Evolutionary conservation across 192 early-diverging fungal genomes (phyloP).

Genomic region (Backusella morwellensis): DNA sequence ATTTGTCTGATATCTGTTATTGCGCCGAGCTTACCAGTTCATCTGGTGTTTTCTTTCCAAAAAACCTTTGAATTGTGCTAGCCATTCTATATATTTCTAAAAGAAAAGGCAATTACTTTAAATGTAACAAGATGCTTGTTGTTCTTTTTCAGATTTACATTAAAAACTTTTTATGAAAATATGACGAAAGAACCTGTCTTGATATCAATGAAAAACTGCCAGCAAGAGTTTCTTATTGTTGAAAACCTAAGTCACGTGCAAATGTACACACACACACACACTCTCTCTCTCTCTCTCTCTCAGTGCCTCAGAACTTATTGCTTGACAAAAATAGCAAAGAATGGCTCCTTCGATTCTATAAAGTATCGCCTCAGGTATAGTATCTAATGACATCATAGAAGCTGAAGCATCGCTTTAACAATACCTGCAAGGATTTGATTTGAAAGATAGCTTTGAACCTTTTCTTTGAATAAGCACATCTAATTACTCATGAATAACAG

Average conservation of each 20-base stretch:
- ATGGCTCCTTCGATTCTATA: background rate
- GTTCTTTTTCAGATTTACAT: background rate
- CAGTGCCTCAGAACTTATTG: background rate
- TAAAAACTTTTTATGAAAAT: background rate
- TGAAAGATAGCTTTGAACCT: too few species aligned
- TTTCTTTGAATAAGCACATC: too few species aligned
- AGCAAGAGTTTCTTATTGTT: background rate
- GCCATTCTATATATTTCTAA: constrained; percentile 4
- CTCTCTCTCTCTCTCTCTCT: too few species aligned
- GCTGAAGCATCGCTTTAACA: too few species aligned
- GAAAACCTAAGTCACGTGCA: background rate
- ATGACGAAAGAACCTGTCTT: background rate
- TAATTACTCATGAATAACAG: too few species aligned
- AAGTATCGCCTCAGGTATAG: too few species aligned
- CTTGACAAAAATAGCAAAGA: background rate
- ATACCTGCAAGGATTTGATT: too few species aligned
- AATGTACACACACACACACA: too few species aligned
- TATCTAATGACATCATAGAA: too few species aligned
- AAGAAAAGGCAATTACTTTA: background rate
- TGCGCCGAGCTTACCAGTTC: constrained; percentile 44
- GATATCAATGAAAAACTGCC: background rate
- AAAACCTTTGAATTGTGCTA: constrained; percentile 46
- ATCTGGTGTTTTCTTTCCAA: constrained; percentile 60
- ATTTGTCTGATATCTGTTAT: background rate
- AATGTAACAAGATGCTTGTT: background rate